Base-by-base conservation (phyloP, 352 stramenopile species). In the Phytophthora brassicae region DNA sequence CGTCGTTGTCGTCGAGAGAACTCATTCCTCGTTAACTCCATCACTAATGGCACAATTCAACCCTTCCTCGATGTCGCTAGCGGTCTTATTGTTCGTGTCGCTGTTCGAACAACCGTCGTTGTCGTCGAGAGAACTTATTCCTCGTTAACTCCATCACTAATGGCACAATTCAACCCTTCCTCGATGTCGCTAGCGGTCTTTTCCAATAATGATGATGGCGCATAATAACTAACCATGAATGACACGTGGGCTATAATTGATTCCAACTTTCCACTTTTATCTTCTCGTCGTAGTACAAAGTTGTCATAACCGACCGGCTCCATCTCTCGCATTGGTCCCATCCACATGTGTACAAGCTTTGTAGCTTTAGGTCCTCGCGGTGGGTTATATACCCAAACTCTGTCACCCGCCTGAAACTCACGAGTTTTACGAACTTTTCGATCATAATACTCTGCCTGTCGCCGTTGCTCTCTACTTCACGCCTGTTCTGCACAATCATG, bases 331-430 rank as follows among this genome's bases (percentile, higher is more conserved):
- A 59, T 26, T 2, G 39, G 38, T 4, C 39, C 51, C 24, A 50
- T 42, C 39, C 26, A 51, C 4, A 28, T 9, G 39, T 59, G 38
- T 0, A 51, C 51, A 17, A 59, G 50, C 17, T 59, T 59, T 1
- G 51, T 59, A 1, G 51, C 51, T 6, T 49, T 59, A 4, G 28
- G 24, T 4, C 39, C 51, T 11, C 51, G 23, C 0, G 51, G 51
- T 5, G 39, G 51, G 13, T 49, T 22, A 17, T 50, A 39, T 17
- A 59, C 16, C 51, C 51, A 59, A 1, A 59, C 51, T 2, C 19
- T 5, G 9, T 56, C 49, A 2, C 49, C 46, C 2, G 11, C 16
- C 4, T 7, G 2, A 22, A 49, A 49, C 22, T 2, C 3, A 3
- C 43, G 23, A 13, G 3, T 12, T 17, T 35, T 8, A 3, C 23